phyloP scores from a whole-genome alignment of 2,329 filamentous ascomycete genomes.

The Trichoderma gracile region DNA sequence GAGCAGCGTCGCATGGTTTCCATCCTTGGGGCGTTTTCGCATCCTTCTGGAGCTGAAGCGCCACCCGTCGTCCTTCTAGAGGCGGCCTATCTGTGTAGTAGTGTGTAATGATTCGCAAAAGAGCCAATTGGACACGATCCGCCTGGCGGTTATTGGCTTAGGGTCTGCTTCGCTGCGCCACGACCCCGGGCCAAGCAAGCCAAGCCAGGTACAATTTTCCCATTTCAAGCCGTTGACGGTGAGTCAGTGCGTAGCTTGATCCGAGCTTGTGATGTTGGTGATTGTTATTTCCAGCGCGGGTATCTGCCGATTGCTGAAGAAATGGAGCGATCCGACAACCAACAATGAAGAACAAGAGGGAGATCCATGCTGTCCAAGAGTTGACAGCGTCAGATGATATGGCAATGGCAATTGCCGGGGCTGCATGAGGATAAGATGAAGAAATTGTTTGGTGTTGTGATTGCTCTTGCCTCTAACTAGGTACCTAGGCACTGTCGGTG shows the following conservation, averaged over 20 bases:
- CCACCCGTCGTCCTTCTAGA: slow-evolving; percentile 12
- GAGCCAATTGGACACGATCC: background rate
- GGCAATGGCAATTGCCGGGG: too few species aligned
- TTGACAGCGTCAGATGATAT: too few species aligned
- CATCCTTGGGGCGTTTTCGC: background rate
- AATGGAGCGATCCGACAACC: background rate
- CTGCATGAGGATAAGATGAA: background rate
- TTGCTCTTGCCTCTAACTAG: too few species aligned
- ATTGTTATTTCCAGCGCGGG: background rate
- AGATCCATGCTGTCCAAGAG: too few species aligned
- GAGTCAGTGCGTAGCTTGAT: background rate
- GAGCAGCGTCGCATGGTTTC: slow-evolving; percentile 8
- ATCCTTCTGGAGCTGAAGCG: slow-evolving; percentile 21
- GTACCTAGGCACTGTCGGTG: background rate
- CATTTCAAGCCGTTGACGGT: background rate
- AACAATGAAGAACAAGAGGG: too few species aligned
- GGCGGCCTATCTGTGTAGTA: background rate
- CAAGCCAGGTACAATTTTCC: background rate
- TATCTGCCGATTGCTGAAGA: background rate
- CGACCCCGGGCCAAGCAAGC: background rate
- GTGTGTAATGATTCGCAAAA: background rate
- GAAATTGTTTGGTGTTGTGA: background rate
- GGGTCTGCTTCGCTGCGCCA: slow-evolving; percentile 15
- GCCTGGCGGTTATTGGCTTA: background rate
- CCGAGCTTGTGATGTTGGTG: background rate